Base-by-base conservation (phyloP, 108 stramenopile genomes). In the Pseudonitzschia delicatissima region DNA sequence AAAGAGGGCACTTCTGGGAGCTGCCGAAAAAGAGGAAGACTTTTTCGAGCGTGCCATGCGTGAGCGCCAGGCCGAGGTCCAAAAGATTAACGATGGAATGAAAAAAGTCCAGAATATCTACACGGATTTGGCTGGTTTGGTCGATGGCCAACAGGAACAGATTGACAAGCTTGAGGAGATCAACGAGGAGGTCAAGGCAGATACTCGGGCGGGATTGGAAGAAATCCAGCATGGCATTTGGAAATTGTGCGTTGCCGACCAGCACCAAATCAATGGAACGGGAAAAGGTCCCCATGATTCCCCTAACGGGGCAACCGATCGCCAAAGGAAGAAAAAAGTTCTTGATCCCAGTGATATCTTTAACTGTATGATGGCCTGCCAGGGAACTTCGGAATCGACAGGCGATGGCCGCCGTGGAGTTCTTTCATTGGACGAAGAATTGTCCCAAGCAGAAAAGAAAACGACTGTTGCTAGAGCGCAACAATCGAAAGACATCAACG, bases 111-210 rank as follows among this genome's bases (percentile, higher is more conserved):
- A 73, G 50, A 55, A 55, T 6, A 73, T 73, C 20, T 73, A 73
- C 39, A 36, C 79, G 73, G 84, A 91, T 62, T 63, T 91, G 47
- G 90, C 85, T 0, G 72, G 70, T 20, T 20, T 91, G 51, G 90
- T 91, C 29, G 87, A 85, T 47, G 66, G 62, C n/a, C 90, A 91
- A 63, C 90, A 91, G 62, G 86, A 84, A 32, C 83, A 87, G 18
- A 85, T 91, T 57, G 90, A 91, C 72, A 49, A 70, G 27, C 62
- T 91, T 28, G 90, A 82, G 44, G 82, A 82, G 37, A 60, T 68
- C 50, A 77, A 80, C 69, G 85, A 86, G 66, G 57, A 77, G 39
- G 47, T 81, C 29, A 84, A 91, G 52, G 69, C 74, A 25, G 77
- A 86, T 62, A 84, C 85, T 18, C 55, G 51, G 61, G 32, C 42